Conservation (phyloP, 1,284 basidiomycete genomes). For the Boletus albobrunnescens region DNA sequence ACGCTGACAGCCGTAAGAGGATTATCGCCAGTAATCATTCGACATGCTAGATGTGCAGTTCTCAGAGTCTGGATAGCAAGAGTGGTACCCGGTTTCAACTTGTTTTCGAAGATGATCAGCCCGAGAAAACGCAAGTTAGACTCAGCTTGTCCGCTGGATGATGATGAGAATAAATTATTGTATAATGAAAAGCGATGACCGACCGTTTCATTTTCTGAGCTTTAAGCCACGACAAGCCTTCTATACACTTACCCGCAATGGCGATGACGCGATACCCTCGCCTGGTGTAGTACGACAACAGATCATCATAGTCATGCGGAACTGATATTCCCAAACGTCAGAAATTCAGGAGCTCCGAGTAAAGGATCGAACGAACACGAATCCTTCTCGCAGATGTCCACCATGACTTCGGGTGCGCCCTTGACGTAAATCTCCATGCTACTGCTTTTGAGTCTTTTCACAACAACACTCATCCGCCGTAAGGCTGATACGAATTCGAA, state of each 20-base stretch:
- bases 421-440: constrained; percentile 99
- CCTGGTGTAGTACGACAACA: constrained; percentile 95
- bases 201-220: constrained; percentile 95
- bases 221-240: constrained; percentile 93
- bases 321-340: constrained; percentile 47
- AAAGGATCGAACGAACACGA: constrained; percentile 62
- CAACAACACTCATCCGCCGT: constrained; percentile 95
- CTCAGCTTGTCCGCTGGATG: constrained; percentile 86
- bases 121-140: constrained; percentile 89
- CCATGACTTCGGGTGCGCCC: constrained; percentile 97
- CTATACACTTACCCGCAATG: constrained; percentile 93
- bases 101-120: constrained; percentile 98
- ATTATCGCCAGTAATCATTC: constrained; percentile 99
- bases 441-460: constrained; percentile 89
- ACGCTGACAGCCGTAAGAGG: constrained; percentile 96
- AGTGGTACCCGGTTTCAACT: constrained; percentile 90
- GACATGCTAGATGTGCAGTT: constrained; percentile 86
- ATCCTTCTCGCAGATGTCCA: constrained; percentile 86
- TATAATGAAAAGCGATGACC: constrained; percentile 20
- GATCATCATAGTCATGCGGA: constrained; percentile 94
- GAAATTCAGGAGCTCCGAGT: not conserved
- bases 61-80: constrained; percentile 90
- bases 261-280: constrained; percentile 98
- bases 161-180: constrained; percentile 1
- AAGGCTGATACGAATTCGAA: constrained; percentile 96